Evolutionary conservation across 2,329 filamentous ascomycete genomes (phyloP).

Genomic region (Neonectria faginata): DNA sequence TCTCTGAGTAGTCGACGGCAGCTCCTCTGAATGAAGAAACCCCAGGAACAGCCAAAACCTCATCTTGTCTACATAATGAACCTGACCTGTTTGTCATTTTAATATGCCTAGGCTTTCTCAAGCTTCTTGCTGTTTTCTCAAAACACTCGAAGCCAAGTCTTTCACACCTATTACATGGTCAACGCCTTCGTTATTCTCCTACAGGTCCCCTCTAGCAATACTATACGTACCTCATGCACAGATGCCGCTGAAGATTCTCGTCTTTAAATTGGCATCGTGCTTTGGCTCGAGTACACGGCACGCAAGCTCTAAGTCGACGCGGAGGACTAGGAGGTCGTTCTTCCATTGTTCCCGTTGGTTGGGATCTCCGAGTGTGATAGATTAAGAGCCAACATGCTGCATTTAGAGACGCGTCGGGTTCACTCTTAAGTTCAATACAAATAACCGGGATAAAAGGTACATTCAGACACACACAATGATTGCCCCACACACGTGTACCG

Average conservation of each 20-base stretch:
- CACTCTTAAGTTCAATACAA: background rate
- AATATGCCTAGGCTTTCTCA: conserved; percentile 50
- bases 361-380: background rate
- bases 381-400: too few relatives aligned
- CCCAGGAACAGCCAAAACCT: background rate
- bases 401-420: background rate
- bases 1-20: conserved; percentile 1
- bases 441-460: background rate
- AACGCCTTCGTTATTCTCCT: background rate
- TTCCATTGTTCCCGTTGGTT: conserved; percentile 19
- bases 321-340: conserved; percentile 43
- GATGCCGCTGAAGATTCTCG: conserved; percentile 36
- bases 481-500: background rate
- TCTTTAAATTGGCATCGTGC: conserved; percentile 47
- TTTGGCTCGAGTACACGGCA: conserved; percentile 46
- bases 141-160: conserved; percentile 45
- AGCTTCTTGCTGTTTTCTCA: conserved; percentile 44
- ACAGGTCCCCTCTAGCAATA: background rate
- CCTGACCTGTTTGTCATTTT: conserved; percentile 44
- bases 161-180: conserved; percentile 40
- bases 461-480: background rate
- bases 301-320: conserved; percentile 48
- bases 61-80: background rate
- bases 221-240: conserved; percentile 47
- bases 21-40: background rate